Base-by-base conservation (phyloP, 1,139 yeast species). In the Candida gigantensis region DNA sequence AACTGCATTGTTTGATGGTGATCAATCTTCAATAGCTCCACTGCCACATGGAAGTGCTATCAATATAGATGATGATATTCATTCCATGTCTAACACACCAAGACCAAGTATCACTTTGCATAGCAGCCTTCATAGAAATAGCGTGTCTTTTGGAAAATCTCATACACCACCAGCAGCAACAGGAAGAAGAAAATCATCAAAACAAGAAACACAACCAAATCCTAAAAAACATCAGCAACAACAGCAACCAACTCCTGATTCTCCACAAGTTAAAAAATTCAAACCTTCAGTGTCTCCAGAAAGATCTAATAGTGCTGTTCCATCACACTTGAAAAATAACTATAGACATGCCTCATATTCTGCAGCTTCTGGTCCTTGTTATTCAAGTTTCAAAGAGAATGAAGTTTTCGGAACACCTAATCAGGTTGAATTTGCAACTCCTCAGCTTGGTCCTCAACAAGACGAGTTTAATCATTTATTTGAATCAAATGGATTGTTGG, bases 371-470 rank as follows among this genome's bases (percentile, higher is more conserved):
- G 79, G 88, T 0, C 63, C 75, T 9, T 79, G 94, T 0, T 88
- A 88, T 52, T 73, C 86, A 3, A 76, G 75, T 30, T 57, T 62
- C 30, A 69, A 69, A 45, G 82, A 77, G 25, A 42, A 36, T 15
- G 29, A 28, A 14, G 29, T 39, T 19, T 59, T 63, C 30, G 31
- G 41, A 5, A 72, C 67, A 1, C 81, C 90, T 1, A 74, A 74
- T 27, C 86, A 82, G 52, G 88, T 83, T 9, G 86, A 81, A 5
- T 85, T 84, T 53, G 79, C 94, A 2, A 84, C 95, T 2, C 95
- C 95, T 1, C 95, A 85, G 55, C 55, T 81, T 36, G 59, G 67
- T 2, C 72, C 64, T 8, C 44, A 51, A 2, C 64, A 54, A 27
- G 44, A 53, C 23, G 45, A 53, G 13, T 43, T 43, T 28, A 47